Base-by-base conservation (phyloP, 2,329 filamentous ascomycete species). In the Lasiodiplodia theobromae region DNA sequence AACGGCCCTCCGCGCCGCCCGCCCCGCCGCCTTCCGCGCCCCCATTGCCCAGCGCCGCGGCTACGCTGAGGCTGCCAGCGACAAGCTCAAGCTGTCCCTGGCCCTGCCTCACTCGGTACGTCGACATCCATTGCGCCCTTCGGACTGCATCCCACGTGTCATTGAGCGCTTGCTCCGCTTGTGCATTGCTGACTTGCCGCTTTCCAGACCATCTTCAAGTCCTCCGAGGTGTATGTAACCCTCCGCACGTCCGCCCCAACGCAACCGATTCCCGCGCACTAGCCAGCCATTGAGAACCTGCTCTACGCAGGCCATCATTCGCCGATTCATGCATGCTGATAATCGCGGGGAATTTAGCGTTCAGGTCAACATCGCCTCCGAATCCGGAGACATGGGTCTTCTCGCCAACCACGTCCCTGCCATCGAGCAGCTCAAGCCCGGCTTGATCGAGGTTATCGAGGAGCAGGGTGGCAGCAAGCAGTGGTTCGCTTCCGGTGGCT, bases 341-440 rank as follows among this genome's bases (percentile, higher is more conserved):
- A 70, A 70, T 69, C 69, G 49, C 53, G 57, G 18, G 58, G 70
- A 58, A 57, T 74, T 79, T 79, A 94, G 92, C 84, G 91, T 98
- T 79, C 96, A 99, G 87, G 96, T 99, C 87, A 99, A 99, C 89
- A 91, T 99, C 79, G 92, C 96, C 82, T 96, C 96, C 79, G 96
- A 97, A 83, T 96, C 94, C 72, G 96, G 96, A 82, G 96, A 98
- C 78, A 99, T 99, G 96, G 96, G 96, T 92, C 91, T 99, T 77
- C 92, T 99, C 80, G 96, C 96, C 82, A 96, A 96, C 88, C 96
- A 99, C 89, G 96, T 99, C 78, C 94, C 96, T 73, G 94, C 94
- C 71, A 98, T 99, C 80, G 96, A 99, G 88, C 96, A 99, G 88
- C 88, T 99, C 83, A 97, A 96, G 89, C 94, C 96, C 71, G 96